Evolutionary conservation across 1,139 yeast genomes (phyloP), one percentile per base, ranked within the genome.

Genomic region (Lodderomyces margitis): DNA sequence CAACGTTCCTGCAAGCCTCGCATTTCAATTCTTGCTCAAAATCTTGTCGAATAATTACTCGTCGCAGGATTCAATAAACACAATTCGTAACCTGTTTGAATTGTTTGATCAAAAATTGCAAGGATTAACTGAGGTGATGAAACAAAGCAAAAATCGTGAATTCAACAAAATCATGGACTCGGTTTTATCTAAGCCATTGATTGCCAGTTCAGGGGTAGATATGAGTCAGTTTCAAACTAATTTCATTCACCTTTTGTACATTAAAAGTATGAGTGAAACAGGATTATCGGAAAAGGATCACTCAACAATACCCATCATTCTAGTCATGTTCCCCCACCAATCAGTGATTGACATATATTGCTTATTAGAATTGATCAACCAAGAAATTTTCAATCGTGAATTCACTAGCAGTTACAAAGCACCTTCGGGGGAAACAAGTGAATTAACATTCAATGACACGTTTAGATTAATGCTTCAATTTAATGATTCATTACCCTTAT

Each of bases 401-500:
- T 28, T 28, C 10, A 28, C 16, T n/a, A 28, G 19, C 32, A 28
- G 32, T 28, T 28, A 28, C 10, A 28, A 7, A 3, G n/a, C 32
- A 15, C 32, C 32, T 8, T 28, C 32, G 10, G 32, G 32, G 9
- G 32, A 28, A 28, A 28, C 32, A 8, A 28, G 32, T 28, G 32
- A 28, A 15, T 28, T 28, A 9, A 28, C 32, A 6, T 69, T 43
- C 19, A 9, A 28, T 15, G 32, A 28, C 32, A 28, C 32, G 16
- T 28, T 28, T n/a, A 72, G 68, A 43, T 56, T 71, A 20, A 43
- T 70, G 12, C 47, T 58, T 33, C 75, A 70, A 46, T 54, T 70
- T 27, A 68, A 68, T 50, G 77, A 71, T 52, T 61, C 60, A 42
- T 56, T 69, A 36, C 76, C 76, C 1, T 59, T 71, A 47, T 68